These are phyloP conservation scores for Hemisphaericaspora xylanilytica DNA, from an alignment of 1,139 yeast species.

Conservation along the genomic window DNA sequence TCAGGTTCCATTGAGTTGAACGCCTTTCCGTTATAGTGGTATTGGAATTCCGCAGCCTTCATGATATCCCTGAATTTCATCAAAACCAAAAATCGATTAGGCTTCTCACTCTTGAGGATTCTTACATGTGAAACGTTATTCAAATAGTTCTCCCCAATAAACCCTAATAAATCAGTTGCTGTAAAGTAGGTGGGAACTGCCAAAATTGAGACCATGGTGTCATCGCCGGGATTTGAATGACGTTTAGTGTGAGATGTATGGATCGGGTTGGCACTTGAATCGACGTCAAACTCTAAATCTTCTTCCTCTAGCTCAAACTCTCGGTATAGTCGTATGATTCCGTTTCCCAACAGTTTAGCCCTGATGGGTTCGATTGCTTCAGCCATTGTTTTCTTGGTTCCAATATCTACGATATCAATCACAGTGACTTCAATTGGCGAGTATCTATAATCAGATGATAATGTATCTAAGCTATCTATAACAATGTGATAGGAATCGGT, in stretches of 20 bases:
- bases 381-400: slow-evolving; percentile 14
- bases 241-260: slow-evolving; percentile 2
- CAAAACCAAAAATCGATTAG: slow-evolving; percentile 73
- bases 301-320: slow-evolving; percentile 43
- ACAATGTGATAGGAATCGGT: slow-evolving; percentile 42
- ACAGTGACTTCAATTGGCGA: slow-evolving; percentile 32
- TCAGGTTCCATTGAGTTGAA: slow-evolving; percentile 92
- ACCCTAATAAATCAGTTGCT: slow-evolving; percentile 79
- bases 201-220: slow-evolving; percentile 69
- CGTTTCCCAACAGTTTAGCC: slow-evolving; percentile 66
- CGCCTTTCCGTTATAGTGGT: slow-evolving; percentile 65
- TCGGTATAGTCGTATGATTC: slow-evolving; percentile 67
- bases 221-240: slow-evolving; percentile 41
- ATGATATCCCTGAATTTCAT: slow-evolving; percentile 64
- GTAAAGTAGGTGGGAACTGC: slow-evolving; percentile 89
- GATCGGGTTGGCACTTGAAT: neutral
- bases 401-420: slow-evolving; percentile 21
- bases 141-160: slow-evolving; percentile 61
- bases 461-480: slow-evolving; percentile 25
- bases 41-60: slow-evolving; percentile 62
- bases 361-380: slow-evolving; percentile 46
- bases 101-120: slow-evolving; percentile 62
- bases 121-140: slow-evolving; percentile 70
- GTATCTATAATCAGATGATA: slow-evolving; percentile 30
- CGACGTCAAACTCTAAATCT: slow-evolving; percentile 1